Evolutionary conservation across 169 alveolate species (phyloP).

Genomic region (Eimeria zaria): DNA sequence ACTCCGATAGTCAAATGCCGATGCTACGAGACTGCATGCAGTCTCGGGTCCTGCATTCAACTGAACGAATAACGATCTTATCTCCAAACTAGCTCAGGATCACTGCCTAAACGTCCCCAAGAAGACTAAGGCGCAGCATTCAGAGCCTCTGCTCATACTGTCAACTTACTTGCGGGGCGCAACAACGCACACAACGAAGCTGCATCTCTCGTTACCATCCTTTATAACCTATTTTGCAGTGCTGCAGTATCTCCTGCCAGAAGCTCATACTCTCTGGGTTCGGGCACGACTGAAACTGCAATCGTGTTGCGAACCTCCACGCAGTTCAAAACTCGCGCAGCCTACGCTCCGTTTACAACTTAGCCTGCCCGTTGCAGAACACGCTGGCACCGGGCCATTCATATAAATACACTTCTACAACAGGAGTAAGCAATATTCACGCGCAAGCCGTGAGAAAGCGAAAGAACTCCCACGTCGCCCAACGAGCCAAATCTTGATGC

Average conservation of each 20-base stretch:
- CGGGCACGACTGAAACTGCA: neutral
- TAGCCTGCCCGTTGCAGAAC: neutral
- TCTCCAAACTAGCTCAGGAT: neutral
- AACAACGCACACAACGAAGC: neutral
- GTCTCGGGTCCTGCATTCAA: neutral
- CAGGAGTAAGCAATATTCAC: neutral
- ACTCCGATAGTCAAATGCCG: neutral
- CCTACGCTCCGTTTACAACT: neutral
- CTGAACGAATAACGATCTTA: neutral
- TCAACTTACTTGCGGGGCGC: neutral
- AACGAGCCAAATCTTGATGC: neutral
- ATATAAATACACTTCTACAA: neutral
- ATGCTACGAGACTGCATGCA: neutral
- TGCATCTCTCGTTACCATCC: neutral
- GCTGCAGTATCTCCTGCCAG: neutral
- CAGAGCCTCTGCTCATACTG: neutral
- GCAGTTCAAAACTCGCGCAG: neutral
- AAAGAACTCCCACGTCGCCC: neutral
- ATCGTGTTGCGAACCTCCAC: neutral
- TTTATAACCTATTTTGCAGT: neutral
- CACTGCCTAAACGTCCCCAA: neutral
- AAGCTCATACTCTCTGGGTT: neutral
- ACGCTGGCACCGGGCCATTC: neutral
- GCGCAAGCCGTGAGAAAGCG: neutral
- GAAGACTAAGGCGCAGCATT: neutral